Evolutionary conservation across 306 rosid genomes (phyloP), one percentile per base, ranked within the genome.

Genomic region (Gillenia trifoliata): DNA sequence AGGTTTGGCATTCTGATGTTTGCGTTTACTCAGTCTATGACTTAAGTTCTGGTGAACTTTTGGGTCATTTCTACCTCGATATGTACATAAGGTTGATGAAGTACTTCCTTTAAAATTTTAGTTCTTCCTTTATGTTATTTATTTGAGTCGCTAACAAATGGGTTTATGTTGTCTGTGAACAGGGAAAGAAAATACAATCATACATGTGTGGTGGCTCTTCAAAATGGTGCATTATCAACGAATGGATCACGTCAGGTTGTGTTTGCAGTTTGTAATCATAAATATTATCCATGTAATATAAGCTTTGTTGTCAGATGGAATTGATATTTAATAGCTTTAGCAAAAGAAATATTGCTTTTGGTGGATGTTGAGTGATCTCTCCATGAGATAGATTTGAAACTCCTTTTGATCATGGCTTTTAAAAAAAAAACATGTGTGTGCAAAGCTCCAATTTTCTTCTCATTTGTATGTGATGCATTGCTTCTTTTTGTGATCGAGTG

Each of bases 1-100:
- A 92, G 84, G 90, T 90, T 80, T 94, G 99, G 99, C 90, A 92
- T 81, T 34, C 69, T 73, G 97, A 94, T 89, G 96, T 94, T 68
- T 76, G 84, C 64, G 82, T 85, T 49, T 92, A 86, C 80, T 85
- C 97, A 57, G 95, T 90, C 60, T 77, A 84, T 71, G 97, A 94
- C 82, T 81, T 89, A 38, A 84, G 86, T 82, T 90, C 99, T 73
- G 81, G 89, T 52, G 91, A 92, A 88, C 85, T 90, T 36, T 79
- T 90, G 78, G 99, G 99, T 72, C 92, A 92, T 82, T 90, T 92
- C 86, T 94, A 87, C 86, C 90, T 90, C 43, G 97, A 94, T 80
- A 73, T 92, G 74, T 90, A 86, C 72, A 61, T 85, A 70, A 92
- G 99, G 99, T 94, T 71, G 71, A 74, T 40, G 69, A 31, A 66